These are phyloP conservation scores for Acrocalymma vagum DNA, from an alignment of 2,329 filamentous ascomycete species.

Conservation along the genomic window DNA sequence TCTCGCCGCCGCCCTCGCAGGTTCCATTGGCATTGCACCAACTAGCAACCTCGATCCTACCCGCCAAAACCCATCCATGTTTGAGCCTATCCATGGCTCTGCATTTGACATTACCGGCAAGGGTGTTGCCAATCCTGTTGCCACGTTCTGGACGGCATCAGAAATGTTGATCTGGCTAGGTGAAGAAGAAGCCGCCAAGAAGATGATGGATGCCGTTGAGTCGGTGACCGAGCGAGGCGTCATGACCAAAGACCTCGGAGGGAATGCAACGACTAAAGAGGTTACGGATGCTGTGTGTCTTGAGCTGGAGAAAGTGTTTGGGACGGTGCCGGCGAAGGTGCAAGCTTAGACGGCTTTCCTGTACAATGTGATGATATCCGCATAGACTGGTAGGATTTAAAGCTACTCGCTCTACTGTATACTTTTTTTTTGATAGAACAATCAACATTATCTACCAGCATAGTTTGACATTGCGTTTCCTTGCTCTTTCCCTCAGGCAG, in stretches of 20 bases:
- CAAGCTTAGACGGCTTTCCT: too few relatives aligned
- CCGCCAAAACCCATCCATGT: constrained; percentile 67
- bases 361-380: too few relatives aligned
- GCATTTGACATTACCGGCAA: constrained; percentile 68
- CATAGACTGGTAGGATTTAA: too few relatives aligned
- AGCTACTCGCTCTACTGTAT: too few relatives aligned
- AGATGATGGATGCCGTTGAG: constrained; percentile 63
- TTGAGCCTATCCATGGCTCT: constrained; percentile 68
- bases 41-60: constrained; percentile 75
- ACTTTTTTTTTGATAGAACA: too few relatives aligned
- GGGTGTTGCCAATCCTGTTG: constrained; percentile 66
- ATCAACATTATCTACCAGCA: too few relatives aligned
- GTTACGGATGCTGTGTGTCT: constrained; percentile 54
- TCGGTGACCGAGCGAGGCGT: constrained; percentile 61
- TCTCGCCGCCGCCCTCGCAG: constrained; percentile 73
- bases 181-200: constrained; percentile 59
- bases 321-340: too few relatives aligned
- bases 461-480: too few relatives aligned
- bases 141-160: constrained; percentile 66
- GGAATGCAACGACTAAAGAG: constrained; percentile 51
- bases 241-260: constrained; percentile 64
- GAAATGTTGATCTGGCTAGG: constrained; percentile 68
- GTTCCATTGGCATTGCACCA: constrained; percentile 76
- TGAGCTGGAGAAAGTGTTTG: constrained; percentile 42
- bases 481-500: too few relatives aligned